phyloP scores from a whole-genome alignment of 306 rosid species.

The Echinosophora koreensis region DNA sequence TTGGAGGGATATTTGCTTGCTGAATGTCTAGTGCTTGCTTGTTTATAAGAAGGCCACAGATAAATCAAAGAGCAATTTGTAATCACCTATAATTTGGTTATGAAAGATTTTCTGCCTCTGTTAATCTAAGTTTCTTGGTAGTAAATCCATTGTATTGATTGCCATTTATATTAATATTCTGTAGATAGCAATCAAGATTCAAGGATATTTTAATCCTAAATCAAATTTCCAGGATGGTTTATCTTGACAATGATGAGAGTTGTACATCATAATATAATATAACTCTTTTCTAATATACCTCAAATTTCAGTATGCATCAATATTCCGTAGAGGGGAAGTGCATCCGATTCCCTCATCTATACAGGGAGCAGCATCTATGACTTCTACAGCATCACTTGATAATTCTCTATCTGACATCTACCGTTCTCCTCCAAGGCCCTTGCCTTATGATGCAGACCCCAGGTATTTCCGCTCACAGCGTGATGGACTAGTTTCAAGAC shows the following conservation, averaged over 20 bases:
- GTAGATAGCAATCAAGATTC: constrained; percentile 4
- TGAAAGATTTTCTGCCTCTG: constrained; percentile 18
- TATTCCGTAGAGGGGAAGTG: constrained; percentile 86
- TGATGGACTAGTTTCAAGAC: constrained; percentile 82
- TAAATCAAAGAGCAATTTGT: constrained; percentile 7
- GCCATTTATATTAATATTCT: background rate
- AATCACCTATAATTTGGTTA: constrained; percentile 18
- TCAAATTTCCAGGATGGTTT: background rate
- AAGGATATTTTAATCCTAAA: constrained; percentile 11
- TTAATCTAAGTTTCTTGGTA: constrained; percentile 36
- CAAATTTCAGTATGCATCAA: constrained; percentile 71
- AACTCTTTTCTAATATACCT: constrained; percentile 33
- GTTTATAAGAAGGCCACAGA: background rate
- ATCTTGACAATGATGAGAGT: constrained; percentile 24
- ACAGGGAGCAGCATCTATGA: constrained; percentile 80
- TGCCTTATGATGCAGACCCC: constrained; percentile 96
- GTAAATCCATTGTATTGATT: constrained; percentile 19
- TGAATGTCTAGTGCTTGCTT: background rate
- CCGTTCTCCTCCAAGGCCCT: constrained; percentile 97
- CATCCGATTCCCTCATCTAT: constrained; percentile 78
- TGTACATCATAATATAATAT: constrained; percentile 33
- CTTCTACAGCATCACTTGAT: constrained; percentile 77
- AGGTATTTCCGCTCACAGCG: constrained; percentile 75
- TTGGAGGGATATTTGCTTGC: background rate
- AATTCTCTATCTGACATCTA: constrained; percentile 84